Conservation (phyloP, 306 rosid genomes). For the Oemleria cerasiformis region DNA sequence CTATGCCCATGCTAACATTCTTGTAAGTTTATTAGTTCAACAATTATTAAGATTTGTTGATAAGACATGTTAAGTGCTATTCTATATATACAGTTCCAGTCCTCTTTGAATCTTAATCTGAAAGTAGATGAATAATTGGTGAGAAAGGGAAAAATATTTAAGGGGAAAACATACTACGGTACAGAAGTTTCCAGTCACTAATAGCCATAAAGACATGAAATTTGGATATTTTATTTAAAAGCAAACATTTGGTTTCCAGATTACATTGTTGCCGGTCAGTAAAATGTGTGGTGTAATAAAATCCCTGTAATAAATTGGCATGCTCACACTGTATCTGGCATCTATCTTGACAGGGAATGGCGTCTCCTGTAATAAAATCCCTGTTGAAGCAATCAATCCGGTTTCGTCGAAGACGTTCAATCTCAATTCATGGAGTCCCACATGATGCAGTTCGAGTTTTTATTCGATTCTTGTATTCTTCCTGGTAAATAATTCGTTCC, state of each 20-base stretch:
- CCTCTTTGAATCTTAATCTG: background rate
- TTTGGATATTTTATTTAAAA: background rate
- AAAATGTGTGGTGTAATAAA: background rate
- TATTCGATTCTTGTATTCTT: constrained; percentile 70
- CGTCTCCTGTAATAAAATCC: constrained; percentile 70
- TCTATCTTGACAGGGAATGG: constrained; percentile 50
- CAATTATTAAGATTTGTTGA: background rate
- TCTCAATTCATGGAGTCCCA: constrained; percentile 71
- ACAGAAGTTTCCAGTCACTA: no score
- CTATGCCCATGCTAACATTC: constrained; percentile 71
- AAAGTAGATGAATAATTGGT: background rate
- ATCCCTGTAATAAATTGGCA: background rate
- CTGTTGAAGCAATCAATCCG: constrained; percentile 47
- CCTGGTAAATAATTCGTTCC: constrained; percentile 40
- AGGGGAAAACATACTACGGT: background rate
- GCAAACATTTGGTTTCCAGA: background rate
- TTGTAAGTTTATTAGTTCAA: constrained; percentile 57
- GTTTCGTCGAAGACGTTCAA: constrained; percentile 28
- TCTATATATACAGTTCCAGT: background rate
- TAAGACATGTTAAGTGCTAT: background rate
- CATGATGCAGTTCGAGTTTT: constrained; percentile 70
- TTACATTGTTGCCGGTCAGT: background rate
- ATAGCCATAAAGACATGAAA: no score
- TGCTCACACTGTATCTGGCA: background rate
- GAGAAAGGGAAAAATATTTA: background rate